phyloP scores from a whole-genome alignment of 805 yeast species.

The Saturnispora mendoncae region DNA sequence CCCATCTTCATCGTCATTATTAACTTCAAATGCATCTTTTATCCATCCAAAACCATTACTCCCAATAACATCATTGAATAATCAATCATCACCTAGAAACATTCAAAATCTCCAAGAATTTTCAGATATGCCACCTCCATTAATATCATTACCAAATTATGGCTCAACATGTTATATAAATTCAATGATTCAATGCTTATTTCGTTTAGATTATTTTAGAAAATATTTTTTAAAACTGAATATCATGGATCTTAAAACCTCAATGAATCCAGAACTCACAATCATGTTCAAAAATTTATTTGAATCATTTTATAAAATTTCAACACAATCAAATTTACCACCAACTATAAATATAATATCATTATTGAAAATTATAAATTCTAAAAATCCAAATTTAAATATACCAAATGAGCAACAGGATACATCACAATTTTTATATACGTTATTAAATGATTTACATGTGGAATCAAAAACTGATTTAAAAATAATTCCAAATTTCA shows the following conservation, averaged over 20 bases:
- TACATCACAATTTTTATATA: conserved; percentile 66
- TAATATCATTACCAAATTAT: conserved; percentile 44
- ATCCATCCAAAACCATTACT: too few species aligned
- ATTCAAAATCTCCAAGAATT: too few species aligned
- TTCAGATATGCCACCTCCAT: conserved; percentile 14
- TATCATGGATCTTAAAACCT: conserved; percentile 17
- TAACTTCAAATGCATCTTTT: not conserved
- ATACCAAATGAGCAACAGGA: conserved; percentile 77
- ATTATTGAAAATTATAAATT: conserved; percentile 38
- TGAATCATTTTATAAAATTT: conserved; percentile 37
- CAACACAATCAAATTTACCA: conserved; percentile 42
- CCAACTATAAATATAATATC: conserved; percentile 53
- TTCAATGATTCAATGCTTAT: conserved; percentile 62
- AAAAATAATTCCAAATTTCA: conserved; percentile 18
- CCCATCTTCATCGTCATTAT: not conserved
- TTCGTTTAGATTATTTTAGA: conserved; percentile 44
- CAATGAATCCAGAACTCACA: conserved; percentile 24
- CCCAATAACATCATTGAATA: too few species aligned
- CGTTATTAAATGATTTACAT: conserved; percentile 58
- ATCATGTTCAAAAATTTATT: conserved; percentile 47
- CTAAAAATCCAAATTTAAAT: conserved; percentile 54
- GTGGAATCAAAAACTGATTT: conserved; percentile 39
- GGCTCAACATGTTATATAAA: conserved; percentile 75
- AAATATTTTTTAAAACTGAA: conserved; percentile 36
- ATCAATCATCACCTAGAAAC: too few species aligned